phyloP scores from a whole-genome alignment of 139 green algal genomes.

The Volvox reticuliferus region DNA sequence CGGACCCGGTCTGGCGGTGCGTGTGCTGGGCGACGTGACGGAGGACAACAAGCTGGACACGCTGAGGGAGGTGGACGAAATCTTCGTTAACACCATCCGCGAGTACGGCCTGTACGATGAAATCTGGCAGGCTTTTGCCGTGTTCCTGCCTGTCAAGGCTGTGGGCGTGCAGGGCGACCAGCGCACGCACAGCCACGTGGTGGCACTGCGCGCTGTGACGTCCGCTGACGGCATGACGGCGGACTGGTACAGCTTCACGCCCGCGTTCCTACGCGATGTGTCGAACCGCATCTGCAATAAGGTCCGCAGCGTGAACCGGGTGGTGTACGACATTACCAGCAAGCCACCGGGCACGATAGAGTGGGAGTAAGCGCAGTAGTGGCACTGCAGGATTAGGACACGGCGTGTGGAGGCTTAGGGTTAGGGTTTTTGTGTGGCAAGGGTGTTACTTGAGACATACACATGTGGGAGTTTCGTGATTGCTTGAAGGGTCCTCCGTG shows the following conservation, averaged over 20 bases:
- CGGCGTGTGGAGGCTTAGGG: no score
- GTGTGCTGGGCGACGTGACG: slow-evolving; percentile 96
- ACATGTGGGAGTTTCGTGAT: no score
- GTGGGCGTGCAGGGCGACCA: slow-evolving; percentile 95
- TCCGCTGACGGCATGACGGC: slow-evolving; percentile 98
- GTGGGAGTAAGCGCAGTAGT: slow-evolving; percentile 88
- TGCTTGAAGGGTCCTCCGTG: no score
- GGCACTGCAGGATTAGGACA: no score
- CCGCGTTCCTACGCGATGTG: slow-evolving; percentile 92
- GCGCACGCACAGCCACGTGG: slow-evolving; percentile 94
- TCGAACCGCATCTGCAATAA: slow-evolving; percentile 96
- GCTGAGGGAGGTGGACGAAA: slow-evolving; percentile 91
- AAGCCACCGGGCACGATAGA: slow-evolving; percentile 99
- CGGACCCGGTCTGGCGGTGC: slow-evolving; percentile 93
- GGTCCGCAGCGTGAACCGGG: slow-evolving; percentile 92
- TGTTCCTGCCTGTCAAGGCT: slow-evolving; percentile 94
- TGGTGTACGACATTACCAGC: slow-evolving; percentile 98
- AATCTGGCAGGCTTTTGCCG: slow-evolving; percentile 99
- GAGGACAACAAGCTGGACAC: slow-evolving; percentile 79
- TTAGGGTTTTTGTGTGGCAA: no score
- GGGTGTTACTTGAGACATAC: no score
- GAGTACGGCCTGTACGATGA: slow-evolving; percentile 98
- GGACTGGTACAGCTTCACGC: slow-evolving; percentile 98
- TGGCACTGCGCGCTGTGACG: slow-evolving; percentile 92
- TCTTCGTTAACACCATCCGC: slow-evolving; percentile 95